Evolutionary conservation across 352 stramenopile species (phyloP), one percentile per base, ranked within the genome.

Genomic region (Sclerospora graminicola): DNA sequence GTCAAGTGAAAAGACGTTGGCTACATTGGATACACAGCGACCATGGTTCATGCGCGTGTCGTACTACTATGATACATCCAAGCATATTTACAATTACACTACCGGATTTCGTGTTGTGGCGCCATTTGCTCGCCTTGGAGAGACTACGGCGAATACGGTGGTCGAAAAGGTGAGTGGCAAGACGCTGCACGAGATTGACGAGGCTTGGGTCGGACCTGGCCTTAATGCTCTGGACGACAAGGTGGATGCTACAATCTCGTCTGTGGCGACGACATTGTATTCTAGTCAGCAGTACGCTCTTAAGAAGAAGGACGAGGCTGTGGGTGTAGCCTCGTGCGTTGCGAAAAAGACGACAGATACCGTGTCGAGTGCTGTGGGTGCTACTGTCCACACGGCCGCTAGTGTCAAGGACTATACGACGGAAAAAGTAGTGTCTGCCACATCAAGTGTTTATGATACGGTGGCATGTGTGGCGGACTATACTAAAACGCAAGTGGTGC

Each of bases 61-160:
- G 35, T 85, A 81, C 63, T 82, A 82, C 57, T 85, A 84, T 51
- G 65, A 81, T 53, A 81, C 66, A 31, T 63, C 56, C 30, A 85
- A 85, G 69, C 65, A 65, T 23, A 63, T 84, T 41, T 84, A 84
- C 63, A 64, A 66, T 46, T 84, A 84, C 67, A 71, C 72, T 14
- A 84, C 72, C 38, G 79, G 69, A 57, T 84, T 84, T 50, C 62
- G 61, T 20, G 57, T 74, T 23, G 62, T 84, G 36, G 58, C 60
- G 18, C 45, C 47, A 8, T 56, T 84, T 26, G 72, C 72, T 11
- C 72, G 66, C 21, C 72, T 82, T 33, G 66, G 69, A 10, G 72
- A 84, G 54, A 62, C 50, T 15, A 81, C 57, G 27, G 59, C 63
- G 33, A 82, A 82, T 40, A 50, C 51, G 11, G 60, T 84, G 31